These are phyloP conservation scores for Russula vinacea DNA, from an alignment of 768 basidiomycete genomes.

Conservation along the genomic window DNA sequence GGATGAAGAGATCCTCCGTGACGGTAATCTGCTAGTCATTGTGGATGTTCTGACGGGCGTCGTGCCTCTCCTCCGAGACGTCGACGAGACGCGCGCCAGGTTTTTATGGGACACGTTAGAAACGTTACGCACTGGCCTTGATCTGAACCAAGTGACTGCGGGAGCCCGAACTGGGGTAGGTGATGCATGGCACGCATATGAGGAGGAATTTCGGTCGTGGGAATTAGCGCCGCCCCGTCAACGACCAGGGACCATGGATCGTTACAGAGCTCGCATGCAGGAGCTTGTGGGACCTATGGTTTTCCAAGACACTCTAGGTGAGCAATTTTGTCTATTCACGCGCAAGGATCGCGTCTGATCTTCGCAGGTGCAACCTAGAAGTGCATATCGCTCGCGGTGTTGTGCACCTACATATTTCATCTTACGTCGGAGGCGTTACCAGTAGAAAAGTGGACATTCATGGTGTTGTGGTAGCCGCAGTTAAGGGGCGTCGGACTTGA, in stretches of 20 bases:
- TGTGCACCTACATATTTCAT: background rate
- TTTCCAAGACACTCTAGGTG: background rate
- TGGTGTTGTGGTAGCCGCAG: too few species aligned
- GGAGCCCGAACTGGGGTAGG: background rate
- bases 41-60: constrained; percentile 9
- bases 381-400: background rate
- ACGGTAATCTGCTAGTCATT: constrained; percentile 11
- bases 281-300: constrained; percentile 7
- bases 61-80: constrained; percentile 8
- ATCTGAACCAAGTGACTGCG: background rate
- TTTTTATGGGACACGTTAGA: constrained; percentile 15
- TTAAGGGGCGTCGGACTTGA: too few species aligned
- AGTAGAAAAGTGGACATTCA: background rate
- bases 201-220: background rate
- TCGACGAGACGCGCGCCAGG: constrained; percentile 10
- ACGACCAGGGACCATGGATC: background rate
- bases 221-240: background rate
- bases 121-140: background rate
- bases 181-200: constrained; percentile 2
- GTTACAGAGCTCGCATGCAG: constrained; percentile 8
- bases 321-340: background rate
- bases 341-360: background rate
- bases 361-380: background rate
- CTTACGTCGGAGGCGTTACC: background rate
- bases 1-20: constrained; percentile 8